Percentiles rank a stretch among this genome's conserved stretches.
Conservation (phyloP, 176 grass and related monocot species). For the Aegilops tauschii region DNA sequence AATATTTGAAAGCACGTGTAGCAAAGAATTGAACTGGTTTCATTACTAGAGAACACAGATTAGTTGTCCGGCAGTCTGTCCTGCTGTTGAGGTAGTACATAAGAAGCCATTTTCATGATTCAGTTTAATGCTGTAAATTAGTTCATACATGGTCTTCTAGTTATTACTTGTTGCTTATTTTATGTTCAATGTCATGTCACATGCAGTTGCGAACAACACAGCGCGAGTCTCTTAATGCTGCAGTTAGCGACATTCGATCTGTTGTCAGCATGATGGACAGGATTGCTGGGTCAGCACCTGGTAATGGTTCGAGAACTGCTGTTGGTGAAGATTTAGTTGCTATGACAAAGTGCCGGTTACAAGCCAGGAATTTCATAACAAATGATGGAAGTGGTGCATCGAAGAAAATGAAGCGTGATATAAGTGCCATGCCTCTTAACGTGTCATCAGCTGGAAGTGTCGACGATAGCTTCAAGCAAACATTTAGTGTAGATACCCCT, state of each 20-base stretch:
- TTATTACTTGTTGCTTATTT: not conserved
- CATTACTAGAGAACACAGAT: not conserved
- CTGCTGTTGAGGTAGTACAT: not conserved
- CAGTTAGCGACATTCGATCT: constrained; percentile 77
- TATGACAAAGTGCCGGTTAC: constrained; percentile 96
- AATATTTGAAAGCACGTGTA: not conserved
- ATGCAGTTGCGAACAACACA: constrained; percentile 62
- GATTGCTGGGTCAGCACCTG: constrained; percentile 93
- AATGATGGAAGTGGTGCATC: constrained; percentile 76
- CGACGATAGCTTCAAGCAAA: constrained; percentile 72
- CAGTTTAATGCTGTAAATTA: not conserved
- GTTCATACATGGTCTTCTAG: not conserved
- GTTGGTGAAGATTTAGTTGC: constrained; percentile 96
- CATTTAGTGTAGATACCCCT: constrained; percentile 45
- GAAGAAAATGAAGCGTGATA: constrained; percentile 99
- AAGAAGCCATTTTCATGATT: not conserved
- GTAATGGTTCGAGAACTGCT: constrained; percentile 92
- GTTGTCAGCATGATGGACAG: constrained; percentile 89
- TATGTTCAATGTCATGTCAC: constrained; percentile 20
- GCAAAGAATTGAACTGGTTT: constrained; percentile 1
- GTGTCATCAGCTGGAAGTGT: constrained; percentile 69
- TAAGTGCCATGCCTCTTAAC: constrained; percentile 93
- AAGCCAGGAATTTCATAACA: constrained; percentile 90
- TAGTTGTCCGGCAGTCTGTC: not conserved
- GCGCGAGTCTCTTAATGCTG: constrained; percentile 41